These are phyloP conservation scores for Capsicum chinense DNA, from an alignment of 257 asterid genomes.

Conservation along the genomic window DNA sequence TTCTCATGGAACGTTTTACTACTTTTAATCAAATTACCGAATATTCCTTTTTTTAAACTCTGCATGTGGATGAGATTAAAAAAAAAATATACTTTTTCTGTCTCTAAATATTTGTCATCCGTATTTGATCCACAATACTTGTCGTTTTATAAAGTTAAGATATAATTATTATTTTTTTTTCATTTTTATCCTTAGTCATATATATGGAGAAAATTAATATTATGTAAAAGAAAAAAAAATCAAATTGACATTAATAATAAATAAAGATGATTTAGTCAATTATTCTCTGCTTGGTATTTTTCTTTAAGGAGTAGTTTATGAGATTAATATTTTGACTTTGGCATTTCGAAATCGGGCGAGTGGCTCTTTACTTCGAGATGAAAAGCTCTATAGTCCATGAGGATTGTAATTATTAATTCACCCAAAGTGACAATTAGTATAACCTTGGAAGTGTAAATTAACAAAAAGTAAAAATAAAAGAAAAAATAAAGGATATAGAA, in stretches of 20 bases:
- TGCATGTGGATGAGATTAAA: not conserved
- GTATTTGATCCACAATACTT: too few species aligned
- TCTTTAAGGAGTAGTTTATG: not conserved
- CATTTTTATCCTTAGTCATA: too few species aligned
- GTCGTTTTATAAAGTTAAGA: too few species aligned
- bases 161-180: too few species aligned
- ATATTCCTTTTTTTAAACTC: not conserved
- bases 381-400: not conserved
- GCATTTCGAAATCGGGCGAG: slow-evolving; percentile 40
- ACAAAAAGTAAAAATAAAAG: not conserved
- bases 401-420: not conserved
- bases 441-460: not conserved
- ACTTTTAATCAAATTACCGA: slow-evolving; percentile 24
- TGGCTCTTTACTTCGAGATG: slow-evolving; percentile 35
- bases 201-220: too few species aligned
- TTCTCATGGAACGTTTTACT: slow-evolving; percentile 5
- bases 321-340: slow-evolving; percentile 36
- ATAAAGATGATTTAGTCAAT: too few species aligned
- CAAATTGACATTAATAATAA: too few species aligned
- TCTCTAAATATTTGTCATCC: too few species aligned
- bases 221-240: too few species aligned
- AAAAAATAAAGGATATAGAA: not conserved
- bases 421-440: not conserved
- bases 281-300: too few species aligned
- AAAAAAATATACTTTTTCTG: too few species aligned